Conservation (phyloP, 495 filamentous ascomycete species). For the Neohortaea acidophila region DNA sequence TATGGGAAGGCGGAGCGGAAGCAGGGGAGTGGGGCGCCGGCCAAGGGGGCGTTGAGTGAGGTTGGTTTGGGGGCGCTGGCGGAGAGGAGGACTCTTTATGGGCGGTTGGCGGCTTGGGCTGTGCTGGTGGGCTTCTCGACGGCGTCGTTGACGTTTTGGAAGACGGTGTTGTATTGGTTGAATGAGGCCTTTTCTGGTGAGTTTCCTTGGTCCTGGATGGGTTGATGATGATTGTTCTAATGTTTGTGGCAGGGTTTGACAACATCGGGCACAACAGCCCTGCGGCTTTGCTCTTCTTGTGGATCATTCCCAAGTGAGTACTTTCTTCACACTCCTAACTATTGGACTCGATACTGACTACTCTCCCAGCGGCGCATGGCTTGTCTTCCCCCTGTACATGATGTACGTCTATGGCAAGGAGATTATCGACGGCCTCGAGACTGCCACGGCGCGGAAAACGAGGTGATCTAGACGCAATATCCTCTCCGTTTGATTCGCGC, state of each 20-base stretch:
- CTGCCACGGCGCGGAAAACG: slow-evolving; percentile 15
- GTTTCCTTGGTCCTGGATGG: not conserved
- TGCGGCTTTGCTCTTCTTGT: slow-evolving; percentile 43
- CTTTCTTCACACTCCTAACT: not conserved
- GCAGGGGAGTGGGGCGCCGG: slow-evolving; percentile 25
- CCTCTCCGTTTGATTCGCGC: too few relatives aligned
- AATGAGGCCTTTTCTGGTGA: slow-evolving; percentile 56
- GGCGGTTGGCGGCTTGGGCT: slow-evolving; percentile 44
- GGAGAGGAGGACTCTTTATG: slow-evolving; percentile 39
- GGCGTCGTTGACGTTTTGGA: slow-evolving; percentile 68
- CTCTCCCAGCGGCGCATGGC: slow-evolving; percentile 53
- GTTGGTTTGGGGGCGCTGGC: slow-evolving; percentile 34
- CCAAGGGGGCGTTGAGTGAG: slow-evolving; percentile 21
- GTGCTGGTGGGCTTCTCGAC: slow-evolving; percentile 52
- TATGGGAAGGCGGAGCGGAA: slow-evolving; percentile 28
- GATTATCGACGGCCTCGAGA: slow-evolving; percentile 50
- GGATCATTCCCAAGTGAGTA: slow-evolving; percentile 71
- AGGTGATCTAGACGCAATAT: too few relatives aligned
- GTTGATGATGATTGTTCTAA: not conserved
- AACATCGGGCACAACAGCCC: slow-evolving; percentile 64
- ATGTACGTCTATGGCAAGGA: slow-evolving; percentile 53
- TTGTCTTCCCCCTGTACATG: slow-evolving; percentile 57
- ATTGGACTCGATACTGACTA: not conserved
- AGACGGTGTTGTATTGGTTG: slow-evolving; percentile 79
- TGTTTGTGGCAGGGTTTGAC: slow-evolving; percentile 34